A percentile compares a stretch with the other conserved stretches of the same genome.
These are phyloP conservation scores for Colletotrichum higginsianum DNA, from an alignment of 2,329 filamentous ascomycete species.

Conservation along the genomic window DNA sequence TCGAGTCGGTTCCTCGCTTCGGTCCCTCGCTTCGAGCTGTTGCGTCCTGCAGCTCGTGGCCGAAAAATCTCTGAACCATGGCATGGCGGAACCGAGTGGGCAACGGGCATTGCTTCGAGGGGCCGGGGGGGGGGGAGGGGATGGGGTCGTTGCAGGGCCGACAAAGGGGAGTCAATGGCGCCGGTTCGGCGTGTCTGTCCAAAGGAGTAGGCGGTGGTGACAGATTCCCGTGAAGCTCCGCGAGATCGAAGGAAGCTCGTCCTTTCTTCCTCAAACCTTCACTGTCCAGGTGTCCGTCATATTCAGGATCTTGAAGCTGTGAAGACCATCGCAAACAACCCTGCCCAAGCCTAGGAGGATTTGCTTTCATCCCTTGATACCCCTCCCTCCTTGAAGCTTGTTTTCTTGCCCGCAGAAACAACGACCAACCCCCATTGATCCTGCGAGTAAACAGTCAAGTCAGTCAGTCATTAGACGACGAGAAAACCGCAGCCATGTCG, in stretches of 20 bases:
- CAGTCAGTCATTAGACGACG: neutral
- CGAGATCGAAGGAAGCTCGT: constrained; percentile 29
- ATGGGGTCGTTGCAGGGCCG: neutral
- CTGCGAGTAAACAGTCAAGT: neutral
- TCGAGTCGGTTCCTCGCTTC: constrained; percentile 7
- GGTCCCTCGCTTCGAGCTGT: constrained; percentile 19
- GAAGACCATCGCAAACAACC: constrained; percentile 18
- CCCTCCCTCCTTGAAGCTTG: neutral
- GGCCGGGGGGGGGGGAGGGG: neutral
- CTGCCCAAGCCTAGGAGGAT: neutral
- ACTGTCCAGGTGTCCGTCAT: neutral
- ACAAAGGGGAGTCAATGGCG: constrained; percentile 5
- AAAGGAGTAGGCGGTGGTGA: constrained; percentile 37
- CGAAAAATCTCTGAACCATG: constrained; percentile 21
- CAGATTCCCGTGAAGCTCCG: constrained; percentile 29
- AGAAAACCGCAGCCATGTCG: constrained; percentile 44
- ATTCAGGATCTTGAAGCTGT: constrained; percentile 9
- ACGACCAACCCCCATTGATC: neutral
- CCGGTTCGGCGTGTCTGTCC: constrained; percentile 32
- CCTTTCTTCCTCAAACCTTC: constrained; percentile 6
- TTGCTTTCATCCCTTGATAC: constrained; percentile 6
- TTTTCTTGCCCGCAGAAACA: neutral
- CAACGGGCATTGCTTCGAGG: constrained; percentile 12
- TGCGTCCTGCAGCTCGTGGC: constrained; percentile 16
- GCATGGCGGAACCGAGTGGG: constrained; percentile 17